Base-by-base conservation (phyloP, 306 rosid species). In the Notholithocarpus densiflorus region DNA sequence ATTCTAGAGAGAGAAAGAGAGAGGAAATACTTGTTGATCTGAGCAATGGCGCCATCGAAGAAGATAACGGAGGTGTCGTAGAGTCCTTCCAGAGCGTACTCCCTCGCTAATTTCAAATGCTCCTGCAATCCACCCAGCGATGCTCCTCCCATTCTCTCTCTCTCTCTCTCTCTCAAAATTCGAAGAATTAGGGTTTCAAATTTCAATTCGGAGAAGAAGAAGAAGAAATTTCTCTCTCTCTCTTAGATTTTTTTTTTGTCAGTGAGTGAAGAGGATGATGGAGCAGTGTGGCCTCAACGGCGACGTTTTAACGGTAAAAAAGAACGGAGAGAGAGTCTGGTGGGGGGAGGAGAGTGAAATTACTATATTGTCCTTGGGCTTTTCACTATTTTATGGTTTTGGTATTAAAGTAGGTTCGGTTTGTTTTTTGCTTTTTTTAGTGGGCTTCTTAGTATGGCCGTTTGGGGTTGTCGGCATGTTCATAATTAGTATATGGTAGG, bases 31-130 rank as follows among this genome's bases (percentile, higher is more conserved):
- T 90, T 96, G 91, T 96, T 96, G 90, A 96, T 91, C 92, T 96
- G 99, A n/a, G 99, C 93, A 79, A 96, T 72, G 61, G 96, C 97
- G 3, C 99, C 99, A 17, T 96, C 98, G 78, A 96, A 96, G 89
- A 96, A 93, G 92, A 96, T 96, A 24, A 90, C 84, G 40, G 99
- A 96, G 71, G 96, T 90, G 72, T 96, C 99, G 72, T 96, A 96
- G 68, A 93, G 84, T 24, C 96, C 99, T 74, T 96, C 98, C n/a
- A 89, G 83, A 68, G 98, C 99, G 74, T 96, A 93, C 29, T 96
- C 98, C 78, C 97, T 77, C n/a, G 98, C 99, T 76, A 93, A 79
- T 82, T 93, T 96, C 77, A 93, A 87, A 83, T 96, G 99, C 37
- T 96, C 99, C 82, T 92, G 99, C 40, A 96, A 86, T 26, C 97